Percentiles rank a stretch among this genome's conserved stretches.
phyloP scores from a whole-genome alignment of 345 rosid species.

The Bruguiera gymnorhiza region DNA sequence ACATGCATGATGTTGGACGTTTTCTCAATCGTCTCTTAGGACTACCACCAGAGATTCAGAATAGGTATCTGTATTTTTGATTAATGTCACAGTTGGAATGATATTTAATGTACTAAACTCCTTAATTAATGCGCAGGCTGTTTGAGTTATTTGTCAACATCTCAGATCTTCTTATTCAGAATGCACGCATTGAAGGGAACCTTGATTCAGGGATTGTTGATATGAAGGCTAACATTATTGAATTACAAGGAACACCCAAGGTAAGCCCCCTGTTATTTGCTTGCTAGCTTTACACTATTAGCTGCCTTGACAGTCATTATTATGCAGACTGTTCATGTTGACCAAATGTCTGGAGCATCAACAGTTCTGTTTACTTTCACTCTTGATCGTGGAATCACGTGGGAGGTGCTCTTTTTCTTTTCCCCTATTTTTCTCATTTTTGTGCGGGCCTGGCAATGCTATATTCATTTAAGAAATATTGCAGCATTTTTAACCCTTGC shows the following conservation, averaged over 20 bases:
- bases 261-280: constrained; percentile 39
- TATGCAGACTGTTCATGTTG: constrained; percentile 86
- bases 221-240: constrained; percentile 81
- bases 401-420: constrained; percentile 59
- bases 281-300: constrained; percentile 18
- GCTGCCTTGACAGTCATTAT: constrained; percentile 25
- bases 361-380: constrained; percentile 86
- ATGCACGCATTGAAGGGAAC: constrained; percentile 92
- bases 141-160: constrained; percentile 87
- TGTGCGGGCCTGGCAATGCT: background rate
- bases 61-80: constrained; percentile 50
- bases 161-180: constrained; percentile 83
- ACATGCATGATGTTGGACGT: constrained; percentile 97
- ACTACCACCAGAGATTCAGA: constrained; percentile 94
- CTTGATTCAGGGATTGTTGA: constrained; percentile 96
- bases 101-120: constrained; percentile 24
- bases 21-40: constrained; percentile 92
- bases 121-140: constrained; percentile 51
- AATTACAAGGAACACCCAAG: constrained; percentile 84
- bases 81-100: constrained; percentile 6
- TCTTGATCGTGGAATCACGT: constrained; percentile 87
- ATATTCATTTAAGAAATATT: background rate
- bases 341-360: constrained; percentile 93
- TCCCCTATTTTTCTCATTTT: background rate
- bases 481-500: background rate